phyloP scores from a whole-genome alignment of 352 stramenopile species.

The Phytophthora pistaciae region DNA sequence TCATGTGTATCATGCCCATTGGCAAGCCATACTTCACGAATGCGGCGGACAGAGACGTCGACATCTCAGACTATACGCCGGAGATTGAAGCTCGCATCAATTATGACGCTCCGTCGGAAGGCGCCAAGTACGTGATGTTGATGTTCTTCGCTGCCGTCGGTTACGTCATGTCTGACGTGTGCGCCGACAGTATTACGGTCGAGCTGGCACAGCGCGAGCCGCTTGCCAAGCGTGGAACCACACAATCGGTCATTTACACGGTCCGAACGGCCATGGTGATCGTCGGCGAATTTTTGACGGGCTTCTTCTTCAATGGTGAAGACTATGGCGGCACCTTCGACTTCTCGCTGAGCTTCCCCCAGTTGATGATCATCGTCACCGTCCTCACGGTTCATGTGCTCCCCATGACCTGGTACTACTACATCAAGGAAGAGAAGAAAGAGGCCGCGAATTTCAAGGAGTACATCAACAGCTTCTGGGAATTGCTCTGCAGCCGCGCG shows the following conservation, averaged over 20 bases:
- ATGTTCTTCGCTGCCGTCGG: constrained; percentile 63
- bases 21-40: constrained; percentile 48
- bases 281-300: constrained; percentile 36
- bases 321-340: constrained; percentile 56
- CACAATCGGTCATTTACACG: constrained; percentile 50
- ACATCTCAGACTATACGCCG: constrained; percentile 20
- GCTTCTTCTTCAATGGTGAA: constrained; percentile 55
- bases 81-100: constrained; percentile 39
- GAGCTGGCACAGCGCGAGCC: constrained; percentile 52
- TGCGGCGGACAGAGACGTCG: constrained; percentile 20
- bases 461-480: constrained; percentile 47
- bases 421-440: constrained; percentile 49
- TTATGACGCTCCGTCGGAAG: constrained; percentile 18
- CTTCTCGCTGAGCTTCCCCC: constrained; percentile 43
- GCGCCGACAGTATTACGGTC: constrained; percentile 56
- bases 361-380: constrained; percentile 45
- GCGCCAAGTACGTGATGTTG: constrained; percentile 45
- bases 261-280: constrained; percentile 41
- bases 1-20: constrained; percentile 36
- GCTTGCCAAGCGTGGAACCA: constrained; percentile 34
- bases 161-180: constrained; percentile 70
- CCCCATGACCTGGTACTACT: constrained; percentile 46
- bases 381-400: constrained; percentile 24
- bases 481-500: constrained; percentile 37
- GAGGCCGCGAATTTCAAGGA: constrained; percentile 21